phyloP scores from a whole-genome alignment of 306 rosid species.

The Begonia fuchsioides region DNA sequence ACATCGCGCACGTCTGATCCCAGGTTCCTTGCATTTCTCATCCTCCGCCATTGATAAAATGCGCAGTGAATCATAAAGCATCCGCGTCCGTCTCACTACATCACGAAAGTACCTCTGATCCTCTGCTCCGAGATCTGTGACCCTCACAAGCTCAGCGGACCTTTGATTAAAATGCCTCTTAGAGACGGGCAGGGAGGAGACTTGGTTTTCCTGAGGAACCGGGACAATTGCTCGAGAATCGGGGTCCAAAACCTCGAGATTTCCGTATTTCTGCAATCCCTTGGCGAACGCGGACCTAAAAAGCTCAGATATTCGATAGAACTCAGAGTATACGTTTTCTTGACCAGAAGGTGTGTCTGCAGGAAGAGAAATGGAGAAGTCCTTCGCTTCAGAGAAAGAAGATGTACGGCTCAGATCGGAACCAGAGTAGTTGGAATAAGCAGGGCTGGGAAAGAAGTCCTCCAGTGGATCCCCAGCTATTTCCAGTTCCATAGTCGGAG shows the following conservation, averaged over 20 bases:
- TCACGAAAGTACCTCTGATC: conserved; percentile 54
- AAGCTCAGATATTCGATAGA: conserved; percentile 41
- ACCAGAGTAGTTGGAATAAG: too few relatives aligned
- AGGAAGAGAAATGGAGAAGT: too few relatives aligned
- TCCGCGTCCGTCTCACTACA: conserved; percentile 46
- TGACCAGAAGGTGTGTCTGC: conserved; percentile 10
- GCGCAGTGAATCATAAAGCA: conserved; percentile 70
- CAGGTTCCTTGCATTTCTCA: conserved; percentile 20
- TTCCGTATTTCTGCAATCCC: conserved; percentile 14
- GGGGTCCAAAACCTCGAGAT: conserved; percentile 18
- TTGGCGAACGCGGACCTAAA: conserved; percentile 35
- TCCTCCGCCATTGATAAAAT: conserved; percentile 32
- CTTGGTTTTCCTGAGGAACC: conserved; percentile 28
- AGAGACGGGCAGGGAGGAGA: conserved; percentile 11
- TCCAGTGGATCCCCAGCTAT: too few relatives aligned
- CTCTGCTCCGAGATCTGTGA: conserved; percentile 34
- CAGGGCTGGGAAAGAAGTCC: too few relatives aligned
- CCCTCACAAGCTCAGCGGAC: conserved; percentile 56
- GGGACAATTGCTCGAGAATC: conserved; percentile 55
- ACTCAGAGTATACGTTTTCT: conserved; percentile 36
- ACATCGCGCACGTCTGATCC: conserved; percentile 22
- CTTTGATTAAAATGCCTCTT: conserved; percentile 18
- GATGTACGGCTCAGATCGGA: too few relatives aligned
- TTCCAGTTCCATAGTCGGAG: background rate
- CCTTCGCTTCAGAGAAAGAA: too few relatives aligned